These are phyloP conservation scores for Hyaloscypha hepaticicola DNA, from an alignment of 495 filamentous ascomycete species.

Conservation along the genomic window DNA sequence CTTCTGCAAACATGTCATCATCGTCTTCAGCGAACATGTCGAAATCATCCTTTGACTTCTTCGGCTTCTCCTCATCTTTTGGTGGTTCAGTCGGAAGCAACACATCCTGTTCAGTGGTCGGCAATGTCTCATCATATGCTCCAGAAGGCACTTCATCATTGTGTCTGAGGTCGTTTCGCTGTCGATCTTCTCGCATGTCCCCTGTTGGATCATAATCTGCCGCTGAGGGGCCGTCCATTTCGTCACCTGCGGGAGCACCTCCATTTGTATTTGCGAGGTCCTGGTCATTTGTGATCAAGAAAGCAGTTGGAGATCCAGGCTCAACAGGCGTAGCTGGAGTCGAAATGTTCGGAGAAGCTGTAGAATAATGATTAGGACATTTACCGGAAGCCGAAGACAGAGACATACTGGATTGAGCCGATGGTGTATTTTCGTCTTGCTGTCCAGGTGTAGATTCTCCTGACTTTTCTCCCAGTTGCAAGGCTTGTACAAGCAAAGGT, in stretches of 20 bases:
- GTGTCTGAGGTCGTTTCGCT: constrained; percentile 65
- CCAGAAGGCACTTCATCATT: constrained; percentile 55
- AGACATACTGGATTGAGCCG: constrained; percentile 30
- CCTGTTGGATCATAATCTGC: constrained; percentile 93
- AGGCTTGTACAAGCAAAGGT: constrained; percentile 73
- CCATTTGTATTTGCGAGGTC: constrained; percentile 65
- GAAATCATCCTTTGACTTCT: constrained; percentile 56
- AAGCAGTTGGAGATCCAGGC: constrained; percentile 43
- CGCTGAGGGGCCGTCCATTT: constrained; percentile 81
- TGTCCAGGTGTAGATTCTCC: constrained; percentile 44
- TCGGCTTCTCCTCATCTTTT: constrained; percentile 16
- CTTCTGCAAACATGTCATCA: constrained; percentile 83
- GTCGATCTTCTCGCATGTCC: constrained; percentile 88
- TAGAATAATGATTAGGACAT: constrained; percentile 5
- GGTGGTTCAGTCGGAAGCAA: constrained; percentile 41
- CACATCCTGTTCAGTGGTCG: constrained; percentile 52
- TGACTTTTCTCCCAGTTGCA: constrained; percentile 59
- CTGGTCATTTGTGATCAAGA: constrained; percentile 46
- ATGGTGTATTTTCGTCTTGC: constrained; percentile 30
- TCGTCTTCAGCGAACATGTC: constrained; percentile 97
- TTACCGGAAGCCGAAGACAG: not conserved
- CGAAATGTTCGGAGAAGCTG: constrained; percentile 26
- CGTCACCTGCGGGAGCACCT: constrained; percentile 47
- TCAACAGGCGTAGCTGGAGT: constrained; percentile 49
- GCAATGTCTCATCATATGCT: constrained; percentile 60